Percentiles rank a stretch among this genome's conserved stretches.
These are phyloP conservation scores for Carex arenaria DNA, from an alignment of 202 grass and related monocot species.

Conservation along the genomic window DNA sequence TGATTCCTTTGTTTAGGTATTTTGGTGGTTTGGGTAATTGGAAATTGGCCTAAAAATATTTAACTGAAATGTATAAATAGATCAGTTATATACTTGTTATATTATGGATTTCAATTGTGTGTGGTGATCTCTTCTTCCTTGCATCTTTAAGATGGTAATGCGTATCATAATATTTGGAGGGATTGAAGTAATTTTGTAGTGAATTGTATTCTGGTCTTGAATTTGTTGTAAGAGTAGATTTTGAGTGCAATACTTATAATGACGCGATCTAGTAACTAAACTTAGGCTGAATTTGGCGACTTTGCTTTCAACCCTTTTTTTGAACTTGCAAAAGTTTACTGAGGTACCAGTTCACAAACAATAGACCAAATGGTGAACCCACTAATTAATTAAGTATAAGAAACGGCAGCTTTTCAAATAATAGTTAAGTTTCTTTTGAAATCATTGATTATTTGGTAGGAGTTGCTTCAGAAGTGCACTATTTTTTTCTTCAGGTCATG, in stretches of 20 bases:
- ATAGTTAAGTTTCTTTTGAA: not conserved
- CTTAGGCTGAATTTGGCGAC: not conserved
- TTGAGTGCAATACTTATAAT: not conserved
- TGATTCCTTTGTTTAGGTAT: not conserved
- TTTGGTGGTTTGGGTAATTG: not conserved
- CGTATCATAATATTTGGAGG: not conserved
- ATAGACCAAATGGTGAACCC: not conserved
- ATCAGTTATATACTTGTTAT: not conserved
- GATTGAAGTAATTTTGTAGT: not conserved
- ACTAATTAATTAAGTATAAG: not conserved
- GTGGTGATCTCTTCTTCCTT: not conserved
- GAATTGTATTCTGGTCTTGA: not conserved
- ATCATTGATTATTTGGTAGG: constrained; percentile 1
- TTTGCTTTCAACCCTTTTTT: not conserved
- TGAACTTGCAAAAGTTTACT: not conserved
- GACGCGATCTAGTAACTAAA: not conserved
- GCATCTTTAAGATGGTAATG: not conserved
- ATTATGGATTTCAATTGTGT: not conserved
- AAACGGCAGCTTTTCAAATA: not conserved
- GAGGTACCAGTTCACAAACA: not conserved
- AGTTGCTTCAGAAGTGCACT: not conserved
- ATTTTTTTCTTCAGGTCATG: constrained; percentile 18
- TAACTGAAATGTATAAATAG: not conserved
- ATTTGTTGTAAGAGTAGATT: not conserved
- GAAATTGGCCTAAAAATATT: not conserved